A percentile compares a stretch with the other conserved stretches of the same genome.
Conservation (phyloP, 768 basidiomycete genomes). For the Myochromella boudieri region DNA sequence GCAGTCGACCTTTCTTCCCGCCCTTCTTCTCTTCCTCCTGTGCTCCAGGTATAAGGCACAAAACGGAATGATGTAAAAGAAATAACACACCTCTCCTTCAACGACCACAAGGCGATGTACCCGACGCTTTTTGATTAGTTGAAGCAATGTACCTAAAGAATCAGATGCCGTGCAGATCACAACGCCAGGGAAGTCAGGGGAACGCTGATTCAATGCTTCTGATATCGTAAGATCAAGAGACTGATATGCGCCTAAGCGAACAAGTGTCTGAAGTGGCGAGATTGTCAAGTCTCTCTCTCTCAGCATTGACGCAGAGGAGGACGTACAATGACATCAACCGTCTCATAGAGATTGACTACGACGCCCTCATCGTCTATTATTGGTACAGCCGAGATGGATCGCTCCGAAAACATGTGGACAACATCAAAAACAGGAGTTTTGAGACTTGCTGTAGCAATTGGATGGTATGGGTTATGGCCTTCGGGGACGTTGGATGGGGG, state of each 20-base stretch:
- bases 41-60: not conserved
- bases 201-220: conserved; percentile 89
- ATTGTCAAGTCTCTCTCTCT: not conserved
- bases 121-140: conserved; percentile 89
- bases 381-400: conserved; percentile 94
- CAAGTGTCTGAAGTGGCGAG: conserved; percentile 70
- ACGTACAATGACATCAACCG: conserved; percentile 95
- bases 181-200: conserved; percentile 94
- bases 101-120: conserved; percentile 96
- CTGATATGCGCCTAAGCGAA: conserved; percentile 92
- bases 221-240: conserved; percentile 93
- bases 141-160: conserved; percentile 85
- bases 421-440: conserved; percentile 95
- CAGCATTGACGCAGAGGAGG: conserved; percentile 8
- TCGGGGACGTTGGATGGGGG: conserved; percentile 44
- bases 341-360: conserved; percentile 96
- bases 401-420: conserved; percentile 97
- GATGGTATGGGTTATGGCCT: conserved; percentile 75
- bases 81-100: conserved; percentile 72
- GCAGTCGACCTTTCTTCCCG: conserved; percentile 78
- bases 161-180: conserved; percentile 94
- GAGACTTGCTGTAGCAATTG: conserved; percentile 89
- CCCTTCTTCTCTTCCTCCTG: conserved; percentile 81
- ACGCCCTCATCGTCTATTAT: conserved; percentile 92
- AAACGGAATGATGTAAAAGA: not conserved